Conservation (phyloP, 106 monocot species). For the Acanthochlamys bracteata region DNA sequence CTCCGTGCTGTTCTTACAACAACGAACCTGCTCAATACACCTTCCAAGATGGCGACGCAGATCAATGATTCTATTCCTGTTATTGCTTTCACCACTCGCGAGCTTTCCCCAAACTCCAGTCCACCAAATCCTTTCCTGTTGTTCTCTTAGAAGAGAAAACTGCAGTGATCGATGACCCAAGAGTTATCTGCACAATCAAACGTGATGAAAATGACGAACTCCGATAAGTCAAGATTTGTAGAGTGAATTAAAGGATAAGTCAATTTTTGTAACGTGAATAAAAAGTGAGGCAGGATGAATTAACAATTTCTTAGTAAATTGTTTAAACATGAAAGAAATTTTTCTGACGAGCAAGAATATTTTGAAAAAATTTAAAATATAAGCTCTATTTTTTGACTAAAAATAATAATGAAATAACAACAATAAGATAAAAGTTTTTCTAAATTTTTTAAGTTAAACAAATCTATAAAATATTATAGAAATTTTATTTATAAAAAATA, state of each 20-base stretch:
- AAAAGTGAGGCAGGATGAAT: too few species aligned
- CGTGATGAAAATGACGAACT: conserved; percentile 11
- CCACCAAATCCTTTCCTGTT: conserved; percentile 22
- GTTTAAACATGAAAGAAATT: too few species aligned
- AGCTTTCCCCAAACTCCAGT: conserved; percentile 50
- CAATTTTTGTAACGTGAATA: too few species aligned
- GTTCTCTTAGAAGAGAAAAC: conserved; percentile 38
- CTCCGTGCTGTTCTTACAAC: conserved; percentile 86
- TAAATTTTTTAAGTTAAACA: too few species aligned
- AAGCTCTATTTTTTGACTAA: too few species aligned
- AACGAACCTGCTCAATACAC: conserved; percentile 88
- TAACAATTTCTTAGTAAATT: too few species aligned
- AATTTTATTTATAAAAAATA: too few species aligned
- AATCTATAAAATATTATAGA: too few species aligned
- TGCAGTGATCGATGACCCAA: conserved; percentile 7
- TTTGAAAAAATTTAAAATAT: too few species aligned
- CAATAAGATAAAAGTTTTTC: too few species aligned
- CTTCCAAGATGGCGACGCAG: conserved; percentile 70
- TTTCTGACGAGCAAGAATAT: too few species aligned
- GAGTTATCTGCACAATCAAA: conserved; percentile 37
- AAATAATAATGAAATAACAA: too few species aligned
- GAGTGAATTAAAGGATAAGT: not conserved
- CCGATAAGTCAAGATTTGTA: not conserved
- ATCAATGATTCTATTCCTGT: conserved; percentile 44
- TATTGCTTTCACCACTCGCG: conserved; percentile 51